Conservation (phyloP, 2,329 filamentous ascomycete genomes). For the Cercospora beticola region DNA sequence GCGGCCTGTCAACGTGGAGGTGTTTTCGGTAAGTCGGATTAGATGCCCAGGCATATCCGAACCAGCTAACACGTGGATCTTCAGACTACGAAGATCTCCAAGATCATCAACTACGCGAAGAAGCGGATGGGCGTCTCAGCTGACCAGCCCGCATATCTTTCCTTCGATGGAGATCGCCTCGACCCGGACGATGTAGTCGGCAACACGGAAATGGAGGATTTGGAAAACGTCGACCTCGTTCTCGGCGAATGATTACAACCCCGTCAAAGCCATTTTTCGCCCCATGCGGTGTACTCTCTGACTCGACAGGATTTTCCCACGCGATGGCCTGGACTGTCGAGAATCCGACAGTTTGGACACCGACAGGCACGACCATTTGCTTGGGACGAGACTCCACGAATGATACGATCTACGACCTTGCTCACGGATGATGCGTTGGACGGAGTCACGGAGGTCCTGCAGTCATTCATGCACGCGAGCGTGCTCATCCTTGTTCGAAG, state of each 20-base stretch:
- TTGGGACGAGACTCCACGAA: conserved; percentile 10
- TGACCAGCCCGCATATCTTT: conserved; percentile 59
- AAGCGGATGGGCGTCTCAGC: conserved; percentile 52
- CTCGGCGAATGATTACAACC: conserved; percentile 48
- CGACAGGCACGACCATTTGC: conserved; percentile 6
- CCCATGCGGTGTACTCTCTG: background rate
- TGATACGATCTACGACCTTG: conserved; percentile 11
- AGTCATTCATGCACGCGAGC: conserved; percentile 1
- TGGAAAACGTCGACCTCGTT: conserved; percentile 73
- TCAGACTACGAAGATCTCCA: conserved; percentile 59
- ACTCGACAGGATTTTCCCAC: conserved; percentile 4
- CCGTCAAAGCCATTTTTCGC: background rate
- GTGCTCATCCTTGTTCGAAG: conserved; percentile 9
- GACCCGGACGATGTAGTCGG: conserved; percentile 60
- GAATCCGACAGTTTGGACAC: conserved; percentile 8
- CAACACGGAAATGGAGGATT: conserved; percentile 70
- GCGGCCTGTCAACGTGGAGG: conserved; percentile 53
- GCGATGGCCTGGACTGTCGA: conserved; percentile 2
- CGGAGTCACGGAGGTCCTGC: background rate
- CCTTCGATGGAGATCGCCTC: conserved; percentile 74
- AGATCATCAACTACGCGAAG: conserved; percentile 63
- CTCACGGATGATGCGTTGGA: conserved; percentile 12
- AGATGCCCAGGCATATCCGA: background rate
- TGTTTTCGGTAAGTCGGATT: conserved; percentile 44
- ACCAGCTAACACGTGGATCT: conserved; percentile 28